Base-by-base conservation (phyloP, 257 asterid species). In the Dorcoceras hygrometricum region DNA sequence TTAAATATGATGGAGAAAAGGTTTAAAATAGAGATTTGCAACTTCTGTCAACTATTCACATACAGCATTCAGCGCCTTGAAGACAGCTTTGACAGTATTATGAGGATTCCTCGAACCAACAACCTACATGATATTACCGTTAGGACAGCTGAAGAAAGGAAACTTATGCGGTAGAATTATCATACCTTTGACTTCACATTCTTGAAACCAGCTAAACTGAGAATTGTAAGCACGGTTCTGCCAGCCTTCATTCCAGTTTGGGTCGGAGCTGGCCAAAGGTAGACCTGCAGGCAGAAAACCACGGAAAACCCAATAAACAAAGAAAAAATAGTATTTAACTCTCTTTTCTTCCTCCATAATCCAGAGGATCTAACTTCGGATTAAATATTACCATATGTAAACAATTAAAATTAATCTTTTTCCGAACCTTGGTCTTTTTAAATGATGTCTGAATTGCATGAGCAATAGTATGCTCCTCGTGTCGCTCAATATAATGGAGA, bases 21-120 rank as follows among this genome's bases (percentile, higher is more conserved):
- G 18, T 23, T 20, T 9, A 0, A 56, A 43, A 61, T 22, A 69
- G 61, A 60, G n/a, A 56, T n/a, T 6, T 31, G 50, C 36, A 19
- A 22, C 60, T 62, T 56, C 69, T 61, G 71, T 20, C 63, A 27
- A 56, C 29, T 60, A 58, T 74, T 24, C 26, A 78, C 76, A 31
- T 91, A 89, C 98, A 70, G 95, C 95, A 55, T 92, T 89, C 39
- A 93, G 82, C 71, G 96, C 98, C 85, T 88, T 93, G 71, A 93
- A 93, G 70, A 90, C 65, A 57, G 97, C 98, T 71, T 90, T 93
- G 63, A 90, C 97, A 11, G 97, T 90, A 82, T 93, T 93, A 57
- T 86, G 88, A 70, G 97, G 94, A 83, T 88, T 93, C 77, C 96
- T 88, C 62, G 98, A 93, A 59, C 98, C 98, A 67, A 90, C 66